Conservation (phyloP, 345 rosid species). For the Citrus medica region DNA sequence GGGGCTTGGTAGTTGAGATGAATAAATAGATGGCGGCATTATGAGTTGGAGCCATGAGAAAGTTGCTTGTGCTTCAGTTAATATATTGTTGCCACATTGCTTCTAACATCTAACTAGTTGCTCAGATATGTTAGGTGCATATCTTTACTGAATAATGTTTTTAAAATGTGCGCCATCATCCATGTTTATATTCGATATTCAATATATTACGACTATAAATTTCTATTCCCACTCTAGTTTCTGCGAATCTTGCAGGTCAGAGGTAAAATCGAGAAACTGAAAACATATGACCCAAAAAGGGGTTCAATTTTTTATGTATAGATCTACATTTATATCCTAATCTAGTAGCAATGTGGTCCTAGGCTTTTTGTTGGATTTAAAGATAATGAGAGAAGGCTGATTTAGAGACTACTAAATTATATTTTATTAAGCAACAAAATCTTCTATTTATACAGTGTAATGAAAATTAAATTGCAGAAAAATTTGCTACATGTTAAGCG, state of each 20-base stretch:
- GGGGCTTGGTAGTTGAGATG: constrained; percentile 10
- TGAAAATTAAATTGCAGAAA: no score
- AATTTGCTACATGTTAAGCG: no score
- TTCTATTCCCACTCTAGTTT: background rate
- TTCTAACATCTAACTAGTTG: background rate
- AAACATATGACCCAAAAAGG: background rate
- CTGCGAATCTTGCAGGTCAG: background rate
- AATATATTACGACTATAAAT: background rate
- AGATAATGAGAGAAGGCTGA: no score
- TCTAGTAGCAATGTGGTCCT: background rate
- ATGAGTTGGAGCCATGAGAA: background rate
- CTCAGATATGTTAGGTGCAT: background rate
- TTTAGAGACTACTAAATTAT: no score
- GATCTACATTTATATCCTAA: background rate
- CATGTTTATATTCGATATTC: background rate
- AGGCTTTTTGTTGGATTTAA: background rate
- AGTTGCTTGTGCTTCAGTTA: constrained; percentile 24
- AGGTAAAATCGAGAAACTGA: background rate
- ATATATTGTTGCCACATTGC: background rate
- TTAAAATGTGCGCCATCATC: background rate
- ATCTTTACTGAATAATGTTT: background rate
- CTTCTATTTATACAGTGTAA: no score
- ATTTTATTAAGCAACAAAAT: no score
- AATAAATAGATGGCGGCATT: background rate
- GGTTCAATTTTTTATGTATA: background rate